These are phyloP conservation scores for Arachis hypogaea DNA, from an alignment of 306 rosid genomes.

Conservation along the genomic window DNA sequence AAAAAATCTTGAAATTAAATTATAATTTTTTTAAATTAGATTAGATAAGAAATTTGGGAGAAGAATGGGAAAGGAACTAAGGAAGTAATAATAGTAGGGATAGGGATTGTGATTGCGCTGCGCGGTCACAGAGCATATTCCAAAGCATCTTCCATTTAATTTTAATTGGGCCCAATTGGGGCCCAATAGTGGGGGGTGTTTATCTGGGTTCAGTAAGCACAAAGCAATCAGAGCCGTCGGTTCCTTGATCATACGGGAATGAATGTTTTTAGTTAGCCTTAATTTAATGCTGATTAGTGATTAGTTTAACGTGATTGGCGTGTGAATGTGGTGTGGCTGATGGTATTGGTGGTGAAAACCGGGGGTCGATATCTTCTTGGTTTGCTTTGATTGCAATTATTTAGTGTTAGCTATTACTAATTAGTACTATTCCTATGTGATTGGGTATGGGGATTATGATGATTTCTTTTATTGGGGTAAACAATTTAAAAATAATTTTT, in stretches of 20 bases:
- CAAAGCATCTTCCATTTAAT: slow-evolving; percentile 51
- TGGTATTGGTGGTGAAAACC: neutral
- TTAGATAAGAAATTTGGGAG: neutral
- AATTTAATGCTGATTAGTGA: neutral
- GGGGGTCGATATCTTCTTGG: neutral
- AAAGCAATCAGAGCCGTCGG: slow-evolving; percentile 33
- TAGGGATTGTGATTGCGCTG: neutral
- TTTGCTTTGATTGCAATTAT: neutral
- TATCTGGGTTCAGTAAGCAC: neutral
- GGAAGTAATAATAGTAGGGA: too few relatives aligned
- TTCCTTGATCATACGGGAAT: neutral
- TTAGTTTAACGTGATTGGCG: neutral
- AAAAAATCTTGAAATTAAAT: neutral
- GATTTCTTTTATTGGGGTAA: neutral
- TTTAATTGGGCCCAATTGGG: neutral
- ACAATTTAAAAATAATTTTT: neutral
- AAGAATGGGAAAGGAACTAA: neutral
- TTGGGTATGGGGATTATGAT: neutral
- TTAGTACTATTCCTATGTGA: neutral
- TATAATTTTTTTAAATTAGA: too few relatives aligned
- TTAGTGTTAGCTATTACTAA: too few relatives aligned
- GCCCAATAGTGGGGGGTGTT: neutral
- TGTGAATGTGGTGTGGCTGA: slow-evolving; percentile 1
- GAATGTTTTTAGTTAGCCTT: neutral
- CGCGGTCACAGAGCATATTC: slow-evolving; percentile 54